Evolutionary conservation across 2,329 filamentous ascomycete genomes (phyloP).

Genomic region (Clarireedia hainanense): DNA sequence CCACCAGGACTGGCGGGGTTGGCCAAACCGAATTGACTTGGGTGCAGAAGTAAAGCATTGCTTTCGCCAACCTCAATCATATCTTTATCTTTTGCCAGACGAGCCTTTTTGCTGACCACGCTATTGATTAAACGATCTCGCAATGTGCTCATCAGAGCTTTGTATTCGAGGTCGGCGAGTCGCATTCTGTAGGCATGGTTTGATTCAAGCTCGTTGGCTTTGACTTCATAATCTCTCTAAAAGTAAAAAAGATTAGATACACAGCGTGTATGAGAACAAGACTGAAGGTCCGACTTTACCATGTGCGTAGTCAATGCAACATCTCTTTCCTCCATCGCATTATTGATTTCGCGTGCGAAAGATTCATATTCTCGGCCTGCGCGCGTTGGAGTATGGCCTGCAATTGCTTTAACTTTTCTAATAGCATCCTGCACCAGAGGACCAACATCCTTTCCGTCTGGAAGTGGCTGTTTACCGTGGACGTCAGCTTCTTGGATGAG

Average conservation of each 20-base stretch:
- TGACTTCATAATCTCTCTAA: conserved; percentile 56
- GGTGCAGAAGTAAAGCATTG: conserved; percentile 57
- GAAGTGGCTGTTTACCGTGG: conserved; percentile 64
- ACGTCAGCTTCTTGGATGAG: conserved; percentile 80
- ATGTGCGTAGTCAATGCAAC: conserved; percentile 72
- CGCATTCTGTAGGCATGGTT: conserved; percentile 54
- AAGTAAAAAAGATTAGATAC: neutral
- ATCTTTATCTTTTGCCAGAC: conserved; percentile 58
- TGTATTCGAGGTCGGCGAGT: conserved; percentile 54
- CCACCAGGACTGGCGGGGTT: conserved; percentile 58
- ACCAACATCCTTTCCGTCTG: conserved; percentile 38
- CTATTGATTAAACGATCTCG: conserved; percentile 61
- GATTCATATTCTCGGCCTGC: conserved; percentile 79
- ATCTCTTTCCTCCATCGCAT: conserved; percentile 81
- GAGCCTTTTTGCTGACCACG: conserved; percentile 55
- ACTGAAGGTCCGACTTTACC: conserved; percentile 44
- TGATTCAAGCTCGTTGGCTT: conserved; percentile 50
- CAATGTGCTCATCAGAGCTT: conserved; percentile 50
- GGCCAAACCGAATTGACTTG: conserved; percentile 59
- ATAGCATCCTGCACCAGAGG: conserved; percentile 26
- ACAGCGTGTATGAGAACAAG: neutral
- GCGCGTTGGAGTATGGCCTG: conserved; percentile 40
- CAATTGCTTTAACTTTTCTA: conserved; percentile 27
- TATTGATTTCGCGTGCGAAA: conserved; percentile 81
- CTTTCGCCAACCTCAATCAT: conserved; percentile 60